These are phyloP conservation scores for Elsinoe batatas DNA, from an alignment of 2,329 filamentous ascomycete genomes.

Conservation along the genomic window DNA sequence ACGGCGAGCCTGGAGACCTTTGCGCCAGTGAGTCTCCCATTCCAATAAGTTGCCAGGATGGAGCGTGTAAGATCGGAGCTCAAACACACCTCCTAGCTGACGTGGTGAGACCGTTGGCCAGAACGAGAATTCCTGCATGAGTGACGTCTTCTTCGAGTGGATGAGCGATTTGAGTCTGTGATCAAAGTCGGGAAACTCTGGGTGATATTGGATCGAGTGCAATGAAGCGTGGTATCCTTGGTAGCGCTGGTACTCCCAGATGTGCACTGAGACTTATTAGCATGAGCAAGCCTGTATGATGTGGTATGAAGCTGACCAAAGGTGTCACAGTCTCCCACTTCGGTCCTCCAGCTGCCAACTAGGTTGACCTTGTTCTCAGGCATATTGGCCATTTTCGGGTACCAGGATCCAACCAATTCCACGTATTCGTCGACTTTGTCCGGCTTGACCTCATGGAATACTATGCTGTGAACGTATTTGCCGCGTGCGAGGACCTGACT, in stretches of 20 bases:
- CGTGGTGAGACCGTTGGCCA: constrained; percentile 93
- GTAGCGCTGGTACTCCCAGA: constrained; percentile 99
- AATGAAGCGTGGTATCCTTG: constrained; percentile 89
- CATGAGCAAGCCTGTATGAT: background rate
- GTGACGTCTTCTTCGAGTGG: constrained; percentile 69
- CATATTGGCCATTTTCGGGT: constrained; percentile 74
- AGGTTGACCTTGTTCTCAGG: constrained; percentile 90
- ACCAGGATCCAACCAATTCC: constrained; percentile 80
- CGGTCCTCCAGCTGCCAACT: constrained; percentile 95
- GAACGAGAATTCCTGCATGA: constrained; percentile 99
- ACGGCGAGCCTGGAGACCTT: constrained; percentile 77
- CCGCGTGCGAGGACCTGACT: constrained; percentile 88
- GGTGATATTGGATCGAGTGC: constrained; percentile 70
- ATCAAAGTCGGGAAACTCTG: constrained; percentile 77
- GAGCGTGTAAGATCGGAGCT: constrained; percentile 91
- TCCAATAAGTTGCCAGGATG: constrained; percentile 93
- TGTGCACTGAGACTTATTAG: constrained; percentile 59
- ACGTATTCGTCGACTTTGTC: constrained; percentile 95
- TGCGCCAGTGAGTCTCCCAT: constrained; percentile 98
- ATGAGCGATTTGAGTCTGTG: constrained; percentile 77
- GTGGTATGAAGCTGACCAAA: constrained; percentile 56
- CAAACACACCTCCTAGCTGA: constrained; percentile 82
- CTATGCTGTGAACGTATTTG: constrained; percentile 97
- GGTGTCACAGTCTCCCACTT: constrained; percentile 93
- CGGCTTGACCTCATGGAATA: constrained; percentile 90